These are phyloP conservation scores for Penicillium soppii DNA, from an alignment of 495 filamentous ascomycete species.

Conservation along the genomic window DNA sequence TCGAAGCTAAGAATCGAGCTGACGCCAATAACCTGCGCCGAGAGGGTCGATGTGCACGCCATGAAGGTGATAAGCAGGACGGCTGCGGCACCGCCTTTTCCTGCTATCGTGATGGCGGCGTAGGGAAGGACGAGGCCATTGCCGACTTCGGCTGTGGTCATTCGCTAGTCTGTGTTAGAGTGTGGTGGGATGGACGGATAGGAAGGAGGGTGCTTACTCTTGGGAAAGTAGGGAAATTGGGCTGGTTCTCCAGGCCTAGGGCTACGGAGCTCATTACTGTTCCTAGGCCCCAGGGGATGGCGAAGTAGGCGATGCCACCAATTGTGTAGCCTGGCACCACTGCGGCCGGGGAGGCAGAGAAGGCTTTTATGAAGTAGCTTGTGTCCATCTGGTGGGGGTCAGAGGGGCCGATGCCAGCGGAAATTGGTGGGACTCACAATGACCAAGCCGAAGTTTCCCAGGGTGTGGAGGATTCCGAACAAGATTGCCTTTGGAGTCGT, in stretches of 20 bases:
- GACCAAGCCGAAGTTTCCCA: conserved; percentile 41
- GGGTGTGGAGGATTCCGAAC: conserved; percentile 46
- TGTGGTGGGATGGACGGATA: background rate
- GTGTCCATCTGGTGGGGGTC: conserved; percentile 38
- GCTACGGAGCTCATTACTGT: conserved; percentile 43
- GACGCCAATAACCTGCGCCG: conserved; percentile 44
- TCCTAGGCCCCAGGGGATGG: conserved; percentile 44
- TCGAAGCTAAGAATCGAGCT: conserved; percentile 43
- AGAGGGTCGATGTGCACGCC: conserved; percentile 44
- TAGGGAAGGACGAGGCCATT: conserved; percentile 43
- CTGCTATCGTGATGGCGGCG: conserved; percentile 40
- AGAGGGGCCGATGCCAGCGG: background rate
- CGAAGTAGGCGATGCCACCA: conserved; percentile 44
- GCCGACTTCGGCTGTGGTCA: conserved; percentile 38
- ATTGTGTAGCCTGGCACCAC: conserved; percentile 46
- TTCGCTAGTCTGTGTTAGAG: conserved; percentile 22
- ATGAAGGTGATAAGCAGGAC: conserved; percentile 46
- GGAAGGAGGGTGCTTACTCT: conserved; percentile 20
- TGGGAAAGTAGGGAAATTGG: conserved; percentile 45
- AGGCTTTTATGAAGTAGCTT: conserved; percentile 48
- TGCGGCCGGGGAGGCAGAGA: conserved; percentile 36
- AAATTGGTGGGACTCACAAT: conserved; percentile 25
- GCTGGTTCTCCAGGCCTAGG: conserved; percentile 38
- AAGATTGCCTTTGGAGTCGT: conserved; percentile 31
- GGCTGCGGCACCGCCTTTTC: conserved; percentile 41